These are phyloP conservation scores for Paulinella micropora DNA, from an alignment of 78 protist genomes.

Conservation along the genomic window DNA sequence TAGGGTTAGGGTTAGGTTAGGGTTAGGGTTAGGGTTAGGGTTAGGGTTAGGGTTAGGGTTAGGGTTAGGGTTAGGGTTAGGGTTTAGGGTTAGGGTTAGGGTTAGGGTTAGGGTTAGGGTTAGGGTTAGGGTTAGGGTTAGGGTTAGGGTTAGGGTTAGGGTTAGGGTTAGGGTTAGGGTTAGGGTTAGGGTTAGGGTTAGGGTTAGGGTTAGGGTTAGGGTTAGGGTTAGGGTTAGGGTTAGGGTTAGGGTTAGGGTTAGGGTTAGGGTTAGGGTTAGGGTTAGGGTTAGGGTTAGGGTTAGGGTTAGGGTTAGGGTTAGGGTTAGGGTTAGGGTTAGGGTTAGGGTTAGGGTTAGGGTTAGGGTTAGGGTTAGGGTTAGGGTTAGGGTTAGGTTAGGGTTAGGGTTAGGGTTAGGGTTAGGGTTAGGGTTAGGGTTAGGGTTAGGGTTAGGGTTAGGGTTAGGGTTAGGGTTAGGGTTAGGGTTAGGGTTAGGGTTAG, in stretches of 20 bases:
- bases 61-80: conserved; percentile 3
- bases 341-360: conserved; percentile 3
- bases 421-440: conserved; percentile 4
- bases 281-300: conserved; percentile 3
- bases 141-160: conserved; percentile 4
- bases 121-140: conserved; percentile 3
- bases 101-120: conserved; percentile 3
- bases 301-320: conserved; percentile 3
- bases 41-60: conserved; percentile 3
- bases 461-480: conserved; percentile 3
- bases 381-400: no score
- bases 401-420: no score
- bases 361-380: conserved; percentile 3
- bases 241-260: not conserved
- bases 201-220: conserved; percentile 1
- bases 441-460: conserved; percentile 4
- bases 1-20: no score
- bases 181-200: conserved; percentile 3
- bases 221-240: conserved; percentile 3
- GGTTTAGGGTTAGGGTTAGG: conserved; percentile 4
- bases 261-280: conserved; percentile 4
- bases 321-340: conserved; percentile 4
- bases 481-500: conserved; percentile 1
- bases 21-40: no score
- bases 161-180: conserved; percentile 3